These are phyloP conservation scores for Saturnispora kantuleensis DNA, from an alignment of 805 yeast species.

Conservation along the genomic window DNA sequence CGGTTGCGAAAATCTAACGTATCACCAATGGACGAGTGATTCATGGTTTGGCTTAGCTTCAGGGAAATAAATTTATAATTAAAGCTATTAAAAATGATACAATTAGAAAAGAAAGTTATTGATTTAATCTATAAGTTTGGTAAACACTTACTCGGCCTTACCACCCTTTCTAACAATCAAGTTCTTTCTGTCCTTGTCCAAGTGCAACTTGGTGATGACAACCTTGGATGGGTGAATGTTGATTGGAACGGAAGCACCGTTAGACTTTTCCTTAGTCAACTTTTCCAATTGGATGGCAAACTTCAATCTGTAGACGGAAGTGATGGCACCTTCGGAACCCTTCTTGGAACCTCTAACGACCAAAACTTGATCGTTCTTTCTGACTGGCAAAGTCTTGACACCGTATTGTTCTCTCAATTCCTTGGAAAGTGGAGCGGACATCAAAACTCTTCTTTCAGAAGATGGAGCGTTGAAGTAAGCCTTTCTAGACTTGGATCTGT, in stretches of 20 bases:
- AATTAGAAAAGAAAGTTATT: slow-evolving; percentile 4
- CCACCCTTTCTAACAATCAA: slow-evolving; percentile 98
- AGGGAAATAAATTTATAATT: background rate
- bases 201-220: slow-evolving; percentile 95
- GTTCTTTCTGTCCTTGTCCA: slow-evolving; percentile 98
- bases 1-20: slow-evolving; percentile 31
- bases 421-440: slow-evolving; percentile 98
- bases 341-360: slow-evolving; percentile 98
- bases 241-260: slow-evolving; percentile 95
- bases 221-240: slow-evolving; percentile 98
- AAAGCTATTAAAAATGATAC: too few species aligned
- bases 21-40: slow-evolving; percentile 18
- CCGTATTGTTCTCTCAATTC: slow-evolving; percentile 97
- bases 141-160: slow-evolving; percentile 65
- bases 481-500: slow-evolving; percentile 99
- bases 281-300: slow-evolving; percentile 94
- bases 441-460: slow-evolving; percentile 82
- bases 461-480: slow-evolving; percentile 99
- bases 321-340: slow-evolving; percentile 98
- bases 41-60: background rate
- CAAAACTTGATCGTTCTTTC: slow-evolving; percentile 92
- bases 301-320: slow-evolving; percentile 98
- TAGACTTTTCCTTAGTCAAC: slow-evolving; percentile 94
- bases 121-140: slow-evolving; percentile 6
- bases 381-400: slow-evolving; percentile 91